Evolutionary conservation across 176 grass and related monocot species (phyloP), one percentile per base, ranked within the genome.

Genomic region (Raddia guianensis): DNA sequence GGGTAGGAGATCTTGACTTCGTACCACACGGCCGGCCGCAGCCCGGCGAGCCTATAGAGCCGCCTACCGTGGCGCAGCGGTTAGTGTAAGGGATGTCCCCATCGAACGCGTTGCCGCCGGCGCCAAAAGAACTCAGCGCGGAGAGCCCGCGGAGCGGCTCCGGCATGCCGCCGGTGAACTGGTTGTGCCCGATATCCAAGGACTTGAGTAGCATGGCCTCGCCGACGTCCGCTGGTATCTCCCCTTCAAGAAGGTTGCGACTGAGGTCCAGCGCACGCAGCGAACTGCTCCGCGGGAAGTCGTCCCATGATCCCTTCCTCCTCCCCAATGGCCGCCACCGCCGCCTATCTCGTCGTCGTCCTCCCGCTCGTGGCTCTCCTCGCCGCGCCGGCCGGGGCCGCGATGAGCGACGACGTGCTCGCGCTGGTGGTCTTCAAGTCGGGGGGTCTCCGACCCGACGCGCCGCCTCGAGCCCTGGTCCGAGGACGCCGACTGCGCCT

Each of bases 1-100:
- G 93, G 96, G 72, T 99, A 93, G 60, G 96, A 95, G 75, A 99
- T 99, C 96, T 93, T 95, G 88, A 95, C 84, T 89, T 99, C 96
- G 80, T 93, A 99, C 84, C 88, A 95, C 52, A 56, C 71, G 6
- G 87, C 85, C 69, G 84, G 64, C 59, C 78, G 84, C 19, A 85
- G 66, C 69, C 84, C 86, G 43, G 70, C 70, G 68, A 95, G 73
- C 80, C 86, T 85, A 77, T 99, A 95, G 55, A 93, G 13, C 49
- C 69, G 80, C 58, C 73, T 51, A 12, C 87, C 90, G 43, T 80
- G 67, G 9, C 75, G 80, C 55, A 99, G 77, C 21, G 83, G 72
- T 81, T n/a, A n/a, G n/a, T n/a, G n/a, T n/a, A n/a, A n/a, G 88
- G 93, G 67, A 93, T 67, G 12, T 80, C 57, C 5, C 90, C 93